phyloP scores from a whole-genome alignment of 2,329 filamentous ascomycete genomes.

The Rasamsonia emersonii region DNA sequence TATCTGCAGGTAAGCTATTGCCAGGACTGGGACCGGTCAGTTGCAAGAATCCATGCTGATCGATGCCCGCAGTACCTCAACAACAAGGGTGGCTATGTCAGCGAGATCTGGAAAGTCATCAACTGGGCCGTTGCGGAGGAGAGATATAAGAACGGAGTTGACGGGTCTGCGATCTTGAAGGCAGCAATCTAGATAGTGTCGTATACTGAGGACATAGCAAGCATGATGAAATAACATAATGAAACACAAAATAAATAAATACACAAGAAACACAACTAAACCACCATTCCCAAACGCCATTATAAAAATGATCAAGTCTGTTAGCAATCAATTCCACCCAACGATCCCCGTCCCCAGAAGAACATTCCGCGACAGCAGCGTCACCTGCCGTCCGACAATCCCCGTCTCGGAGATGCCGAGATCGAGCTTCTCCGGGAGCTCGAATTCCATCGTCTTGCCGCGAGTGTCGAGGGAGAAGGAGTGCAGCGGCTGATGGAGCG shows the following conservation, averaged over 20 bases:
- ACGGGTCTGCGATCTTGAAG: constrained; percentile 18
- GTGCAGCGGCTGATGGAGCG: constrained; percentile 15
- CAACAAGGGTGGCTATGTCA: constrained; percentile 86
- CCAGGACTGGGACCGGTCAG: not conserved
- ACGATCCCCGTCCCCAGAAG: constrained; percentile 24
- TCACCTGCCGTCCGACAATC: constrained; percentile 26
- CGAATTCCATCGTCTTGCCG: constrained; percentile 14
- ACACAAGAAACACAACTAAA: not conserved
- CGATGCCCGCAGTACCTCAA: constrained; percentile 64
- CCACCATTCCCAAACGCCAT: too few species aligned
- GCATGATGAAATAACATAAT: not conserved
- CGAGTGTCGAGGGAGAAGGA: constrained; percentile 15
- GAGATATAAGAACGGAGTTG: constrained; percentile 41
- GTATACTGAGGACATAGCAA: not conserved
- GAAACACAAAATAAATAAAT: not conserved
- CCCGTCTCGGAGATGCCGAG: constrained; percentile 26
- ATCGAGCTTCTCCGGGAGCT: constrained; percentile 22
- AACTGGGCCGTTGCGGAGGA: constrained; percentile 84
- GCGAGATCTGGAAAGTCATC: constrained; percentile 82
- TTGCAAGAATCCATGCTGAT: not conserved
- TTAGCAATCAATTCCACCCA: constrained; percentile 21
- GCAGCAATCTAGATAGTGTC: constrained; percentile 3
- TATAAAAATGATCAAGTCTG: not conserved
- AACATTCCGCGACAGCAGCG: constrained; percentile 15
- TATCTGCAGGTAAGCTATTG: constrained; percentile 58